phyloP scores from a whole-genome alignment of 371 early-diverging fungal species.

The Nematocida displodere region DNA sequence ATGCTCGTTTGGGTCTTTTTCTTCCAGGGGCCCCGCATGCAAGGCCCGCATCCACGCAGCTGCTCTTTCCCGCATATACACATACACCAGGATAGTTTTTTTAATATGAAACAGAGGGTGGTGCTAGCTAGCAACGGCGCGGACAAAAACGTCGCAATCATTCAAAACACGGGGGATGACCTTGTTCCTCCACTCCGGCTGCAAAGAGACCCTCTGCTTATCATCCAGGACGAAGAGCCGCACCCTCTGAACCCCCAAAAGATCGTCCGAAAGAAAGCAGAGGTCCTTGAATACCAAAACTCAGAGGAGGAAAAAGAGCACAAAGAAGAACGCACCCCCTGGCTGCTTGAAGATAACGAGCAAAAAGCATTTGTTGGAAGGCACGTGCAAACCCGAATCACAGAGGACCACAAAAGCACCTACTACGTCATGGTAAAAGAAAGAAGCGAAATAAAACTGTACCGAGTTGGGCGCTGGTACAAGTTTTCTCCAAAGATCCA shows the following conservation, averaged over 20 bases:
- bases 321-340: conserved; percentile 57
- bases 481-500: conserved; percentile 74
- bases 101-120: conserved; percentile 31
- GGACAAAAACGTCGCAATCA: conserved; percentile 46
- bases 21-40: background rate
- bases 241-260: conserved; percentile 25
- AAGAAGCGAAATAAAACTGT: conserved; percentile 69
- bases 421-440: conserved; percentile 63
- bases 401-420: conserved; percentile 26
- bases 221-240: conserved; percentile 46
- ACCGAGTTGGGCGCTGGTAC: conserved; percentile 79
- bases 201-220: conserved; percentile 29
- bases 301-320: conserved; percentile 58
- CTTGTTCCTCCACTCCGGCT: conserved; percentile 40
- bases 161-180: conserved; percentile 34
- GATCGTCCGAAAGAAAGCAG: conserved; percentile 60
- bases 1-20: background rate
- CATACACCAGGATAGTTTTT: background rate
- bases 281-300: conserved; percentile 60
- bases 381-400: conserved; percentile 49
- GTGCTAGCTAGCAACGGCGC: conserved; percentile 16
- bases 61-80: background rate
- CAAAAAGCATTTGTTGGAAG: conserved; percentile 54
- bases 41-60: background rate
- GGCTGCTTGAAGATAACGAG: conserved; percentile 57